phyloP scores from a whole-genome alignment of 768 basidiomycete species.

The Psilocybe subaeruginosa region DNA sequence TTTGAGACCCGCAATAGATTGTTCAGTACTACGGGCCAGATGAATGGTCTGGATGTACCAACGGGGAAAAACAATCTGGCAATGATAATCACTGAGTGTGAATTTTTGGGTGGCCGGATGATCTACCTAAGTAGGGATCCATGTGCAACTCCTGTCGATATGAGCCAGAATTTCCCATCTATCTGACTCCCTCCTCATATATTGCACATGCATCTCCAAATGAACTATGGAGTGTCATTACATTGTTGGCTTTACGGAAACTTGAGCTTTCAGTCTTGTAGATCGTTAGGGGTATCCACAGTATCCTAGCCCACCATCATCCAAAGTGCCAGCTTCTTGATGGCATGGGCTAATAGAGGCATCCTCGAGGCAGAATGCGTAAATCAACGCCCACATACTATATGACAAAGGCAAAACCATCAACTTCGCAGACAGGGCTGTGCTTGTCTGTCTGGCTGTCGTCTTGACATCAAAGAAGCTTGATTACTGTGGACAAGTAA shows the following conservation, averaged over 20 bases:
- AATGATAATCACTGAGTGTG: conserved; percentile 12
- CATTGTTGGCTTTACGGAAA: not conserved
- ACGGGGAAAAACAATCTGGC: not conserved
- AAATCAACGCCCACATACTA: conserved; percentile 22
- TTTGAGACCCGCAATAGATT: not conserved
- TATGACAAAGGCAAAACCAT: conserved; percentile 14
- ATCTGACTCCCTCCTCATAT: not conserved
- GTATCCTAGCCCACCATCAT: conserved; percentile 27
- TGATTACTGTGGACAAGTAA: conserved; percentile 10
- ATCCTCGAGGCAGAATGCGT: conserved; percentile 23
- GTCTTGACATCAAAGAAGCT: conserved; percentile 19
- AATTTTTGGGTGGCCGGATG: not conserved
- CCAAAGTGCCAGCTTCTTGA: conserved; percentile 19
- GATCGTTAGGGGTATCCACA: conserved; percentile 7
- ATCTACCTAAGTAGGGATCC: conserved; percentile 7
- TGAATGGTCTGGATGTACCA: not conserved
- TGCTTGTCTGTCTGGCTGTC: conserved; percentile 14
- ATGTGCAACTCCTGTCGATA: conserved; percentile 11
- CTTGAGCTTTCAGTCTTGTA: not conserved
- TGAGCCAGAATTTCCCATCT: conserved; percentile 11
- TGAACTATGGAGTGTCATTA: not conserved
- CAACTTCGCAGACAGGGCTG: conserved; percentile 19
- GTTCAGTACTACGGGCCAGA: not conserved
- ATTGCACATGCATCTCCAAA: not conserved
- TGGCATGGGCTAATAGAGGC: conserved; percentile 14